Evolutionary conservation across 805 yeast species (phyloP), one percentile per base, ranked within the genome.

Genomic region (Schizosaccharomyces pombe): DNA sequence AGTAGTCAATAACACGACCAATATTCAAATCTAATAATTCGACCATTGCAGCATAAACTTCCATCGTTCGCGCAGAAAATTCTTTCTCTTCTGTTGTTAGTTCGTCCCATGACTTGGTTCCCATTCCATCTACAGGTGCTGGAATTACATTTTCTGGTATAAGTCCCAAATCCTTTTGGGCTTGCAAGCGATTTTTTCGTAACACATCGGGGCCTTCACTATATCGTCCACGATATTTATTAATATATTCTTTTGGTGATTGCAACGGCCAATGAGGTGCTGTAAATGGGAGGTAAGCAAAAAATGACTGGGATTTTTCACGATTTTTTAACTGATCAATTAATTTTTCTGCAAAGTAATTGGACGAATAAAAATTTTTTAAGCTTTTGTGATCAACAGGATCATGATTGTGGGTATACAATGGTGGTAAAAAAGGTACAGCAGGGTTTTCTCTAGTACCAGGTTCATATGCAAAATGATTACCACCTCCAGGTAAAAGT

Each of bases 261-360:
- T 77, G 81, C 59, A 71, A 69, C 9, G 82, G 82, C 81, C 82
- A 77, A 60, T 77, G 81, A 2, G 81, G 82, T 1, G 82, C 81
- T 3, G 80, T 75, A 59, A 74, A 76, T 5, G 80, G 77, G 56
- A 77, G 64, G 26, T 68, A 63, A 2, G 77, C 76, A 56, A 76
- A 73, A 57, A 74, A 77, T 1, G 52, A n/a, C n/a, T 33, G 12
- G 14, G 12, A 12, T 33, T 33, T n/a, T 12, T n/a, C 39, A n/a
- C 39, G 14, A 33, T 33, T n/a, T 33, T 33, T 33, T n/a, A 12
- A n/a, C n/a, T 33, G 14, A n/a, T 33, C 39, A 12, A 12, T 33
- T 12, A 33, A n/a, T n/a, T n/a, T n/a, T n/a, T n/a, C n/a, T n/a
- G n/a, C n/a, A n/a, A n/a, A n/a, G n/a, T n/a, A n/a, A n/a, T n/a